Percentiles rank a stretch among this genome's conserved stretches.
phyloP scores from a whole-genome alignment of 345 rosid species.

The Hibiscus tridactylites region DNA sequence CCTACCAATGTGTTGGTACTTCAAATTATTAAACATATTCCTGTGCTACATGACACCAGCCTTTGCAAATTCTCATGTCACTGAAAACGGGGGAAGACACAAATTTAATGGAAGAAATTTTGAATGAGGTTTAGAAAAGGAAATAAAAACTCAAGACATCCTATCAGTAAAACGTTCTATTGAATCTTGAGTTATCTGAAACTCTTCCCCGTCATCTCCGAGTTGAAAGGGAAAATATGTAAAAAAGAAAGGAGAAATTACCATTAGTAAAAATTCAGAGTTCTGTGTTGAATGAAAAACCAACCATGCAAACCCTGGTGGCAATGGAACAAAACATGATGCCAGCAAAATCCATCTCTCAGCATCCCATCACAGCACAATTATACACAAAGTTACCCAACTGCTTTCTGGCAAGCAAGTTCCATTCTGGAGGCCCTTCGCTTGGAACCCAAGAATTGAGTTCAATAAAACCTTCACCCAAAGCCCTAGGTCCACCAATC shows the following conservation, averaged over 20 bases:
- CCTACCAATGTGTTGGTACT: constrained; percentile 39
- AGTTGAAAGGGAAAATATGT: constrained; percentile 29
- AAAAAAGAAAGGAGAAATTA: constrained; percentile 36
- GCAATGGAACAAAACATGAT: constrained; percentile 21
- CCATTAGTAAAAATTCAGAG: constrained; percentile 43
- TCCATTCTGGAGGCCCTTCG: constrained; percentile 70
- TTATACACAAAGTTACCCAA: constrained; percentile 86
- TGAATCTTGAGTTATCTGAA: constrained; percentile 51
- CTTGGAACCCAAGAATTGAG: constrained; percentile 80
- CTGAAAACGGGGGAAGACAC: constrained; percentile 40
- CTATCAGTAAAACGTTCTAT: constrained; percentile 34
- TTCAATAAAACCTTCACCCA: constrained; percentile 76
- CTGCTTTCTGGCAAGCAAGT: constrained; percentile 61
- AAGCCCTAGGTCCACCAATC: constrained; percentile 74
- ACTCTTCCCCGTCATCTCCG: constrained; percentile 33
- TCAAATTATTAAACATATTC: constrained; percentile 45
- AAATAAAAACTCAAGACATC: constrained; percentile 29
- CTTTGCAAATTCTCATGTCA: constrained; percentile 31
- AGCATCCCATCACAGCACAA: constrained; percentile 98
- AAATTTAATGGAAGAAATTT: constrained; percentile 34
- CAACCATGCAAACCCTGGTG: constrained; percentile 33
- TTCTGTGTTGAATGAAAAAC: constrained; percentile 31
- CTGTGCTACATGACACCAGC: constrained; percentile 38
- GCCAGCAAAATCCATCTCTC: constrained; percentile 21
- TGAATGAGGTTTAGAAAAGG: constrained; percentile 18